These are phyloP conservation scores for Ilyonectria sp. DNA, from an alignment of 2,329 filamentous ascomycete species.

Conservation along the genomic window DNA sequence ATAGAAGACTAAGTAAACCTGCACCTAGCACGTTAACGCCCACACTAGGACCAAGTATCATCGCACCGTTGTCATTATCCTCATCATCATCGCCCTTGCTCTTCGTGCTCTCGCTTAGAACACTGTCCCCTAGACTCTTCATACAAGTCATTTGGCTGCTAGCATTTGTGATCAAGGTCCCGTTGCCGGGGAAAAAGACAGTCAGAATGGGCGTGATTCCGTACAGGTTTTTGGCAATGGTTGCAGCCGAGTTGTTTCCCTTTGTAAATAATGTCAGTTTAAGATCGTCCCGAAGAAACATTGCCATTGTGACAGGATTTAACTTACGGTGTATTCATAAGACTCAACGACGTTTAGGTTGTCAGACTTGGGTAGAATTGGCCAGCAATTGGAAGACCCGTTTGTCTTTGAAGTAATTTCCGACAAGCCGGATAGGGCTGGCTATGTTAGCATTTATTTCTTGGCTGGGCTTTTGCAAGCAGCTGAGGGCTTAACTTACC, in stretches of 20 bases:
- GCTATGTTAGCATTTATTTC: neutral
- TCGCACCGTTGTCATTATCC: neutral
- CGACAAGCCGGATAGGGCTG: neutral
- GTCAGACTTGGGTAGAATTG: neutral
- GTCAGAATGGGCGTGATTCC: neutral
- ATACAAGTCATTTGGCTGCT: neutral
- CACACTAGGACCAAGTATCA: neutral
- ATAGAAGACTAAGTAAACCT: too few relatives aligned
- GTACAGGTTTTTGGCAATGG: neutral
- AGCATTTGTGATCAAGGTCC: neutral
- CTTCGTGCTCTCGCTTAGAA: neutral
- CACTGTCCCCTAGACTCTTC: constrained; percentile 2
- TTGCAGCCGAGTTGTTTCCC: neutral
- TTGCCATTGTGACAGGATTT: neutral
- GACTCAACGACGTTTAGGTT: neutral
- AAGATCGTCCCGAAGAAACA: neutral
- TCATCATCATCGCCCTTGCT: neutral
- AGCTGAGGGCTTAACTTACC: neutral
- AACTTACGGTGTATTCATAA: neutral
- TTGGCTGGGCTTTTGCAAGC: neutral
- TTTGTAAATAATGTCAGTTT: neutral
- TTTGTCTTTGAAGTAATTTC: neutral
- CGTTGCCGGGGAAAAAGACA: neutral
- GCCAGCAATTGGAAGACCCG: neutral
- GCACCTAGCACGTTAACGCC: neutral